Evolutionary conservation across 441 rosid species (phyloP), one percentile per base, ranked within the genome.

Genomic region (Pelargonium fulgidum): DNA sequence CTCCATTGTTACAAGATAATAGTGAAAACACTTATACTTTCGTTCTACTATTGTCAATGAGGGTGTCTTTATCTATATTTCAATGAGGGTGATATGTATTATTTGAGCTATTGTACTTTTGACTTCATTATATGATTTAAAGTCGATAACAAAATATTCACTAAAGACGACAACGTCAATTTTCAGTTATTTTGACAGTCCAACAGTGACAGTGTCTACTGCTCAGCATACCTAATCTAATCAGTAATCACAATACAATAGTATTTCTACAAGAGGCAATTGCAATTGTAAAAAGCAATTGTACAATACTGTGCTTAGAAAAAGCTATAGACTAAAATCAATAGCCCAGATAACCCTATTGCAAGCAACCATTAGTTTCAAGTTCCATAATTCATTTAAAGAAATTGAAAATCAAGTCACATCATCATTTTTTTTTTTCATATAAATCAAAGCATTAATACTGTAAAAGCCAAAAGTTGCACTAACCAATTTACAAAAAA

Each of bases 401-500:
- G 47, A 64, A 39, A 64, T 5, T 36, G 8, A 26, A 62, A 22
- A 62, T 26, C 33, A 62, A n/a, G 17, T n/a, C 19, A 41, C 44
- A 44, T 8, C 47, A 41, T 14, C 29, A 7, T 6, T 6, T 22
- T 17, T 59, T n/a, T 64, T 4, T 17, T 33, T 42, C 52, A 42
- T 42, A n/a, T 65, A 44, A 65, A 19, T 29, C 10, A 65, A 17
- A 13, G 29, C 64, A 59, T 42, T 1, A 39, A 65, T 39, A 26
- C 42, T 0, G 42, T 62, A 45, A 68, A 64, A 24, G 22, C 62
- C 68, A 42, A 67, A 54, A 69, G 71, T 29, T 73, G 50, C 62
- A 81, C 96, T 84, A 77, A 96, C 99, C 98, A 93, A 81, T 93
- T 96, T 96, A 85, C 91, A 75, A 84, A 89, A 76, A 89, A 86